Conservation (phyloP, 164 flowering plant genomes). For the Cinnamomum chago region DNA sequence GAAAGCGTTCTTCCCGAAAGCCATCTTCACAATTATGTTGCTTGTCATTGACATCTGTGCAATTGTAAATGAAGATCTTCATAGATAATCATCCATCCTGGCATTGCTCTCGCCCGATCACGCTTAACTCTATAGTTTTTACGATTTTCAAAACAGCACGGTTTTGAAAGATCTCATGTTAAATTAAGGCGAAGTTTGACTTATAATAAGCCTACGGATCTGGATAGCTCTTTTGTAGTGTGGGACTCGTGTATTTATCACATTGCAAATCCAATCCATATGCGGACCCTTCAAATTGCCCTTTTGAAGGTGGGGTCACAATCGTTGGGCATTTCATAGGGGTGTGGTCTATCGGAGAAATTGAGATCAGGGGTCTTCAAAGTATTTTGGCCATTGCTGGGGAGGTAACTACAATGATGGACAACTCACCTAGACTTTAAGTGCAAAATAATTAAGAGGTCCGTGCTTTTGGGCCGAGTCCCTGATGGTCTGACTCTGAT, state of each 20-base stretch:
- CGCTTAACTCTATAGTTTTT: too few species aligned
- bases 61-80: too few species aligned
- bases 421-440: conserved; percentile 2
- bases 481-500: not conserved
- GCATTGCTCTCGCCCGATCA: rapidly evolving
- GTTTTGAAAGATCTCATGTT: too few species aligned
- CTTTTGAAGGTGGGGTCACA: too few species aligned
- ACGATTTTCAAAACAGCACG: rapidly evolving
- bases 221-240: too few species aligned
- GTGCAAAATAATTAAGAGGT: conserved; percentile 1
- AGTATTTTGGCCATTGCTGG: conserved; percentile 9
- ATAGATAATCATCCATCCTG: too few species aligned
- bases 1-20: conserved; percentile 15
- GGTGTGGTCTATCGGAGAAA: conserved; percentile 11
- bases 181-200: too few species aligned
- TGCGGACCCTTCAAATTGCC: too few species aligned
- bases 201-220: too few species aligned
- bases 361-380: conserved; percentile 16
- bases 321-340: too few species aligned
- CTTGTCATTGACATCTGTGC: not conserved
- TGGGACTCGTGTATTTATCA: too few species aligned
- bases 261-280: too few species aligned
- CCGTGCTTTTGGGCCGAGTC: conserved; percentile 6
- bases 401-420: conserved; percentile 2
- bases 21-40: conserved; percentile 23